These are phyloP conservation scores for Eimeria tenella DNA, from an alignment of 169 alveolate species.

Conservation along the genomic window DNA sequence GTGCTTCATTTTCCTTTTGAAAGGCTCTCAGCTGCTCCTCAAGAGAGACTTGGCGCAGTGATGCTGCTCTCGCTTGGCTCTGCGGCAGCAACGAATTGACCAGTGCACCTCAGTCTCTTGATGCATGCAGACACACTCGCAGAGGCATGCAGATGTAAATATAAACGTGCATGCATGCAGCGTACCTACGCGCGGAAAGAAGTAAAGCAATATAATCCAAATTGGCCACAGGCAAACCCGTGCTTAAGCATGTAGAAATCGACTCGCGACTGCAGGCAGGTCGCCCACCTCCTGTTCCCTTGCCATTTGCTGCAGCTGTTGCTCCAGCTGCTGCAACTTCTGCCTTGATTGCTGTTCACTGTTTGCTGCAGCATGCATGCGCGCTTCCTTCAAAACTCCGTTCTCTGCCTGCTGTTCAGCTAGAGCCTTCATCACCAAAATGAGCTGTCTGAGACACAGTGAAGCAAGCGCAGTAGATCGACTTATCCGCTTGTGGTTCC, in stretches of 20 bases:
- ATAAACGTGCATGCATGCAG: background rate
- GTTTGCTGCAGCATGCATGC: background rate
- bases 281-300: constrained; percentile 42
- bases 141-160: too few relatives aligned
- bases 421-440: constrained; percentile 46
- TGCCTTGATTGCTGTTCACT: background rate
- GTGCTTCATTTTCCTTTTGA: constrained; percentile 7
- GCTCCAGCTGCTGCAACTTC: constrained; percentile 39
- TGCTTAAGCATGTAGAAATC: background rate
- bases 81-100: background rate
- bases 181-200: background rate
- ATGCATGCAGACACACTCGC: too few relatives aligned
- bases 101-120: too few relatives aligned
- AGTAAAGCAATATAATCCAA: background rate
- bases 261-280: background rate
- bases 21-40: constrained; percentile 25
- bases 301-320: constrained; percentile 37
- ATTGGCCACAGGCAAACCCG: background rate
- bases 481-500: background rate
- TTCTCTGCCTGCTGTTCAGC: constrained; percentile 49
- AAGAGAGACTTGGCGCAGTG: constrained; percentile 18
- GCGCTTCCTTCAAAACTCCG: constrained; percentile 24
- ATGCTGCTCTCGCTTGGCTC: constrained; percentile 17
- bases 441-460: constrained; percentile 15
- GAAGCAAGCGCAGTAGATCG: background rate